These are phyloP conservation scores for Cucurbita ficifolia DNA, from an alignment of 306 rosid species.

Conservation along the genomic window DNA sequence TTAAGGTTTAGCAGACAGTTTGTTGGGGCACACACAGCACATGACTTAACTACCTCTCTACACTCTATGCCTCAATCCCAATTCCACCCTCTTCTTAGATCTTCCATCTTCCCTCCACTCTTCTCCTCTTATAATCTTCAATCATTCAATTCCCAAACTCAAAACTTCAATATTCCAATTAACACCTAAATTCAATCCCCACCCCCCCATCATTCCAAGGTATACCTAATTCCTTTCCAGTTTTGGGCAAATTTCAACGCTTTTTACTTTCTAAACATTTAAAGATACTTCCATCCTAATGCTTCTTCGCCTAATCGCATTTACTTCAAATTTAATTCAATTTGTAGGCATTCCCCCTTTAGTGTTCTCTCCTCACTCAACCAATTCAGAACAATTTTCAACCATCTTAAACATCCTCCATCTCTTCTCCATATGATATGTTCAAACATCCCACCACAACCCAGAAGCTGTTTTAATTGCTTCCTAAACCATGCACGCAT, in stretches of 20 bases:
- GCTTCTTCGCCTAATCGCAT: neutral
- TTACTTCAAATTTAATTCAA: constrained; percentile 1
- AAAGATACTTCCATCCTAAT: neutral
- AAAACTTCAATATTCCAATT: neutral
- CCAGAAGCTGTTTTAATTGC: neutral
- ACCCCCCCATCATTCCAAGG: neutral
- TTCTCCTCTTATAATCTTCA: neutral
- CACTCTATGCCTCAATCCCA: neutral
- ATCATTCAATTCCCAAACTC: neutral
- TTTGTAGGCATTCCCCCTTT: neutral
- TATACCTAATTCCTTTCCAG: neutral
- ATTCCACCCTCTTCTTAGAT: neutral
- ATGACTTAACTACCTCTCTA: neutral
- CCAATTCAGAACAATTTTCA: neutral
- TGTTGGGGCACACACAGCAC: neutral
- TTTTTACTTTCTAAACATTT: neutral
- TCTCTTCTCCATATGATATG: neutral
- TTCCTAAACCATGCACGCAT: neutral
- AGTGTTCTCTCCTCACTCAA: neutral
- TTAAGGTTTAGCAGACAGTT: neutral
- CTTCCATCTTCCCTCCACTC: neutral
- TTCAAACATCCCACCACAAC: neutral
- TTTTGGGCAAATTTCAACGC: neutral
- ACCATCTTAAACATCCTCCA: neutral
- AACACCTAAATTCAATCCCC: neutral